phyloP scores from a whole-genome alignment of 257 asterid species.

The Solanum verrucosum region DNA sequence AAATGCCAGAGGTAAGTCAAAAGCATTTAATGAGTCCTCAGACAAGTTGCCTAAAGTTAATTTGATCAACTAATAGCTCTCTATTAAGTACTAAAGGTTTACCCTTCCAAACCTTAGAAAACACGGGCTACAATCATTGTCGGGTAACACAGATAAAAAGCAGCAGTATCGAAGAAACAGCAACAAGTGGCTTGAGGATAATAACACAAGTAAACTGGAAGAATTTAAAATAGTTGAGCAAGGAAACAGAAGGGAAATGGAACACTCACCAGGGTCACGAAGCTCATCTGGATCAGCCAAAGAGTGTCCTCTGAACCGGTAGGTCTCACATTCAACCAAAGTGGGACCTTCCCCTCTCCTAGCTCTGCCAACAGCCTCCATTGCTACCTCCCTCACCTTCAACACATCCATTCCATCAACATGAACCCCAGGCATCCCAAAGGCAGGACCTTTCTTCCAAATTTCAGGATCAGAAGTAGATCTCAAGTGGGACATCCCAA shows the following conservation, averaged over 20 bases:
- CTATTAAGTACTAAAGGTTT: neutral
- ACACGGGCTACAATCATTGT: neutral
- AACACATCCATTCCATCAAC: conserved; percentile 98
- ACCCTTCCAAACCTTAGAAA: neutral
- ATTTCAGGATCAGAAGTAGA: conserved; percentile 91
- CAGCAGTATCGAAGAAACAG: neutral
- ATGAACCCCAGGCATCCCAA: conserved; percentile 97
- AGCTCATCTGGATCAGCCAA: conserved; percentile 99
- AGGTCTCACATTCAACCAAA: conserved; percentile 91
- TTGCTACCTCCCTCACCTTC: conserved; percentile 95
- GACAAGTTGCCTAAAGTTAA: neutral
- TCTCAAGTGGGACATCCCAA: conserved; percentile 98
- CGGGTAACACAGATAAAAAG: neutral
- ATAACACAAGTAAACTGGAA: neutral
- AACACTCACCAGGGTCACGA: conserved; percentile 83
- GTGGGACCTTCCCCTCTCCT: conserved; percentile 97
- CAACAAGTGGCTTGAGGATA: neutral
- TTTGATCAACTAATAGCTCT: neutral
- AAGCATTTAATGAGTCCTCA: neutral
- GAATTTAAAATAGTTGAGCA: neutral
- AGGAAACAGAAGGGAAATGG: neutral
- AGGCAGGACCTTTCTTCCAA: conserved; percentile 98
- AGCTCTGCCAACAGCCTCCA: conserved; percentile 84
- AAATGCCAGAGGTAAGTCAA: neutral
- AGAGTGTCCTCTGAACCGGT: conserved; percentile 95